A percentile compares a stretch with the other conserved stretches of the same genome.
These are phyloP conservation scores for Stephania cephalantha DNA, from an alignment of 164 flowering plant genomes.

Conservation along the genomic window DNA sequence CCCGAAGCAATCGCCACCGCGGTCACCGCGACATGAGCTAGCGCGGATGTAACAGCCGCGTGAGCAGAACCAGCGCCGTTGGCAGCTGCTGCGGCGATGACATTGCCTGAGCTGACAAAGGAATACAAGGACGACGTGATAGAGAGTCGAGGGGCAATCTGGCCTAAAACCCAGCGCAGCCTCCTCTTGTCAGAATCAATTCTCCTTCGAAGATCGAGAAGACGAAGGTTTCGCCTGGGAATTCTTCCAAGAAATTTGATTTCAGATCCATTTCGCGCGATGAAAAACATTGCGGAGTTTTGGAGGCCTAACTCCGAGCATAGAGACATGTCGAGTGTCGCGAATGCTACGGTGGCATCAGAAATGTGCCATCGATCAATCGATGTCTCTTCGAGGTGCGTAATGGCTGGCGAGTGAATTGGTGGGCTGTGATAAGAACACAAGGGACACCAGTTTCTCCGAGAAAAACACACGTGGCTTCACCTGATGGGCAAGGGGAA, in stretches of 20 bases:
- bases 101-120: conserved; percentile 35
- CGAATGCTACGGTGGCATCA: too few relatives aligned
- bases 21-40: conserved; percentile 84
- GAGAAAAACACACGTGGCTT: too few relatives aligned
- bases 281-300: conserved; percentile 14
- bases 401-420: too few relatives aligned
- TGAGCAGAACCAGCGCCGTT: conserved; percentile 45
- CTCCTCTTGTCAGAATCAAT: not conserved
- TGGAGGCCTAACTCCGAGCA: conserved; percentile 10
- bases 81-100: conserved; percentile 52
- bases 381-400: too few relatives aligned
- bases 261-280: conserved; percentile 7
- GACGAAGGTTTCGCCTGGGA: not conserved
- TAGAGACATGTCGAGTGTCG: not conserved
- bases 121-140: conserved; percentile 14
- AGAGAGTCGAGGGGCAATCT: conserved; percentile 4
- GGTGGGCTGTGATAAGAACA: too few relatives aligned
- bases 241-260: conserved; percentile 4
- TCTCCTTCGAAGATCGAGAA: not conserved
- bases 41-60: conserved; percentile 75
- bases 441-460: too few relatives aligned
- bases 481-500: too few relatives aligned
- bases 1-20: conserved; percentile 94
- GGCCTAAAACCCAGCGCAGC: not conserved
- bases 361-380: too few relatives aligned